These are phyloP conservation scores for Nigrospora osmanthi DNA, from an alignment of 2,329 filamentous ascomycete species.

Conservation along the genomic window DNA sequence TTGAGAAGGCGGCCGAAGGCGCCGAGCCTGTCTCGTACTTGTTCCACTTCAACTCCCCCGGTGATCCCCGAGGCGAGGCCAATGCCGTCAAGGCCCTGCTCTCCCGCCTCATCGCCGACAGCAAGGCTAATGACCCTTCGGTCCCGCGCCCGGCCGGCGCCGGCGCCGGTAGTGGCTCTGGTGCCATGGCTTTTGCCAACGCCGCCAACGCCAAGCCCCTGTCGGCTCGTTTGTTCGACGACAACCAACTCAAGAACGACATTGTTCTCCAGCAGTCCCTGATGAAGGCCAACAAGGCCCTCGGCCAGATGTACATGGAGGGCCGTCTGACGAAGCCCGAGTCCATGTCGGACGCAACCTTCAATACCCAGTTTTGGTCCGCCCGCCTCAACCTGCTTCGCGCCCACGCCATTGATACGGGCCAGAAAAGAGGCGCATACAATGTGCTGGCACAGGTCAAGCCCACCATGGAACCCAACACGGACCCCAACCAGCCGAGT, in stretches of 20 bases:
- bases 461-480: constrained; percentile 54
- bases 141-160: constrained; percentile 39
- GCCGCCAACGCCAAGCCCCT: constrained; percentile 50
- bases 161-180: constrained; percentile 42
- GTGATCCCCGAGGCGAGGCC: constrained; percentile 73
- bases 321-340: constrained; percentile 77
- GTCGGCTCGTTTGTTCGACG: constrained; percentile 68
- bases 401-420: constrained; percentile 81
- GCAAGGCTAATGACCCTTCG: constrained; percentile 48
- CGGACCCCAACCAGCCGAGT: constrained; percentile 31
- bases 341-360: constrained; percentile 69
- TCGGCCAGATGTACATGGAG: constrained; percentile 83
- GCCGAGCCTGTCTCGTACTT: constrained; percentile 63
- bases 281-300: constrained; percentile 66
- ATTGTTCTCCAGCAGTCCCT: constrained; percentile 81
- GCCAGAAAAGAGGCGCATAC: constrained; percentile 81
- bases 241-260: constrained; percentile 68
- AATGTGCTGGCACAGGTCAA: constrained; percentile 91
- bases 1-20: constrained; percentile 58
- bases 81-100: constrained; percentile 78
- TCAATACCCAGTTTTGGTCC: constrained; percentile 92
- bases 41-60: constrained; percentile 79
- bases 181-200: constrained; percentile 71
- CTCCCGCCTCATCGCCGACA: constrained; percentile 65
- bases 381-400: constrained; percentile 78